Base-by-base conservation (phyloP, 345 rosid genomes). In the Pelargonium nanum region DNA sequence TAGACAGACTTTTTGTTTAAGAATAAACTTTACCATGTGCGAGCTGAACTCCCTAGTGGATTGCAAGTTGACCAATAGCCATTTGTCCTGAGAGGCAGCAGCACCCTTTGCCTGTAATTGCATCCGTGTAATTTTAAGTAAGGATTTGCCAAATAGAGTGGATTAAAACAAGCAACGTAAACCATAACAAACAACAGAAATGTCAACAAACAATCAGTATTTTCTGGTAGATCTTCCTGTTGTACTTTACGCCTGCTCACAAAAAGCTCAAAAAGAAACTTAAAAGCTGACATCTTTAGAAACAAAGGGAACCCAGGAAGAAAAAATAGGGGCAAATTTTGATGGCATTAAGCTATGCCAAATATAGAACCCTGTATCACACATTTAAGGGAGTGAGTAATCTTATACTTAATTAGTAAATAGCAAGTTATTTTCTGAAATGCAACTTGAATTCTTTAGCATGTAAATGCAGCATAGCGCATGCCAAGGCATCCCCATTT, bases 21-120 rank as follows among this genome's bases (percentile, higher is more conserved):
- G 48, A 40, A 40, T 12, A 40, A 40, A 40, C 3, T 40, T 28
- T 79, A 87, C 95, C 91, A 86, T 90, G 74, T 94, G 97, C 53
- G 99, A 94, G 80, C 89, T 92, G 69, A 92, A 89, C 67, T 92
- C 98, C 60, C 80, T 87, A 21, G 81, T 83, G 16, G 96, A 90
- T 71, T 94, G 99, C 79, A 94, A 74, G 77, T 94, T 94, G 66
- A 90, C 85, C 20, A 94, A 77, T 25, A 94, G 97, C 97, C 99
- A 94, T 76, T 94, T 90, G 74, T 81, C 89, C 72, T 90, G 84
- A 64, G 78, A 64, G 63, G 89, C 78, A 60, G 96, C 93, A 60
- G 77, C 80, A 55, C 65, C 70, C 74, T 94, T 94, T 54, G 95
- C 99, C 96, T 93, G 72, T 56, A 78, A 28, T 40, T 40, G 2